phyloP scores from a whole-genome alignment of 2,329 filamentous ascomycete species.

The Thielaviopsis ethacetica region DNA sequence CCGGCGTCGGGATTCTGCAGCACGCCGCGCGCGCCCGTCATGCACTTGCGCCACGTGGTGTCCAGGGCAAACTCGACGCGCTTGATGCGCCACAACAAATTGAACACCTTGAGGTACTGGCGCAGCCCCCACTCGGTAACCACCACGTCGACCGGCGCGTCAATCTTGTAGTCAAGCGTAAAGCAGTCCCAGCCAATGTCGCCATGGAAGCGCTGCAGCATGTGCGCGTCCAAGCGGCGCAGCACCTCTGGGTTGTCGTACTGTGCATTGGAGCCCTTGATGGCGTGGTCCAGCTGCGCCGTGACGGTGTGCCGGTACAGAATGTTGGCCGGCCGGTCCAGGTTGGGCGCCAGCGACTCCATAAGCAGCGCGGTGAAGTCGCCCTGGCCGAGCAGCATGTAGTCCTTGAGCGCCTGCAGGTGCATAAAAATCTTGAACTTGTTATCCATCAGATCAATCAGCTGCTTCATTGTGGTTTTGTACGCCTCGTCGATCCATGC shows the following conservation, averaged over 20 bases:
- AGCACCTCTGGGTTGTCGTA: conserved; percentile 88
- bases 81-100: conserved; percentile 97
- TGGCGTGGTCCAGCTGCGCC: conserved; percentile 93
- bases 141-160: conserved; percentile 89
- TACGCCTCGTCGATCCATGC: conserved; percentile 93
- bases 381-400: conserved; percentile 83
- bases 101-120: conserved; percentile 97
- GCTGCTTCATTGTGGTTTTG: conserved; percentile 90
- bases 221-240: conserved; percentile 82
- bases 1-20: conserved; percentile 55
- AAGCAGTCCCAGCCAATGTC: conserved; percentile 99
- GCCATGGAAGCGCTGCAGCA: conserved; percentile 89
- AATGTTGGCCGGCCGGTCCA: conserved; percentile 88
- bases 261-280: conserved; percentile 91
- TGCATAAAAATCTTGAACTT: conserved; percentile 95
- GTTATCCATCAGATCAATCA: conserved; percentile 83
- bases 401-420: conserved; percentile 79
- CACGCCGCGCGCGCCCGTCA: conserved; percentile 88
- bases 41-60: conserved; percentile 85
- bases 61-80: conserved; percentile 87
- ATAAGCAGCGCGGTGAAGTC: conserved; percentile 95
- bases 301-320: conserved; percentile 95
- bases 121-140: conserved; percentile 91
- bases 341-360: conserved; percentile 84
- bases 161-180: conserved; percentile 96